Evolutionary conservation across 2,329 filamentous ascomycete species (phyloP).

Genomic region (Aureobasidium melanogenum): DNA sequence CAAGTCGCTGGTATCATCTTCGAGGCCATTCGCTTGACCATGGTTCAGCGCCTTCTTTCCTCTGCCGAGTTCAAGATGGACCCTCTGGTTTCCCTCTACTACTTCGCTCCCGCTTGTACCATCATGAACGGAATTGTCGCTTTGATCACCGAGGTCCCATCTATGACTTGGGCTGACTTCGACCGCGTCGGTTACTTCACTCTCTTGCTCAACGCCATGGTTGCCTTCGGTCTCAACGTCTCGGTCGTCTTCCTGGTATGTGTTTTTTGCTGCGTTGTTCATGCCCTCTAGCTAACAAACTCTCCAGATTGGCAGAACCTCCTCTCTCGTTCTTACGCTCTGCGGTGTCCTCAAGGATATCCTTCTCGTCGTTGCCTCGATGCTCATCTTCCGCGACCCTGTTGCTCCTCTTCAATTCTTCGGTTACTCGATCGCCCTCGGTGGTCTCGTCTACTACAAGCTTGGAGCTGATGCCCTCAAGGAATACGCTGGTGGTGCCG

Average conservation of each 20-base stretch:
- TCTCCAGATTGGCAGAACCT: conserved; percentile 73
- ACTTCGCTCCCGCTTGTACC: conserved; percentile 79
- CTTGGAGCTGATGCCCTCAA: conserved; percentile 75
- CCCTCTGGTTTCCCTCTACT: conserved; percentile 79
- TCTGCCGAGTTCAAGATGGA: conserved; percentile 88
- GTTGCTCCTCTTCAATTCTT: conserved; percentile 71
- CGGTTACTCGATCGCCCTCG: conserved; percentile 71
- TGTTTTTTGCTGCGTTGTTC: conserved; percentile 14
- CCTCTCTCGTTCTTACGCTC: conserved; percentile 75
- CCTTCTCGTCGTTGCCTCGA: conserved; percentile 68
- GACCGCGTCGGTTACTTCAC: conserved; percentile 64
- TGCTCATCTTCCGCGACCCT: conserved; percentile 71
- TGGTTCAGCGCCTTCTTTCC: conserved; percentile 76
- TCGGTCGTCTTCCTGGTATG: conserved; percentile 79
- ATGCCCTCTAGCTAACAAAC: background rate
- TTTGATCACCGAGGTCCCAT: conserved; percentile 64
- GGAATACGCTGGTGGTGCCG: conserved; percentile 63
- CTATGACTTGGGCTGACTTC: conserved; percentile 59
- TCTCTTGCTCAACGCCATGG: conserved; percentile 66
- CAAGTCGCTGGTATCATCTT: conserved; percentile 72
- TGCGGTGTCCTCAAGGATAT: conserved; percentile 86
- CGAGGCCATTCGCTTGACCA: conserved; percentile 72
- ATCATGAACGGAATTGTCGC: conserved; percentile 70
- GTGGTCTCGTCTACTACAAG: conserved; percentile 78
- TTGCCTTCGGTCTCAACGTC: conserved; percentile 75